A percentile compares a stretch with the other conserved stretches of the same genome.
These are phyloP conservation scores for Amyloporia xantha DNA, from an alignment of 768 basidiomycete genomes.

Conservation along the genomic window DNA sequence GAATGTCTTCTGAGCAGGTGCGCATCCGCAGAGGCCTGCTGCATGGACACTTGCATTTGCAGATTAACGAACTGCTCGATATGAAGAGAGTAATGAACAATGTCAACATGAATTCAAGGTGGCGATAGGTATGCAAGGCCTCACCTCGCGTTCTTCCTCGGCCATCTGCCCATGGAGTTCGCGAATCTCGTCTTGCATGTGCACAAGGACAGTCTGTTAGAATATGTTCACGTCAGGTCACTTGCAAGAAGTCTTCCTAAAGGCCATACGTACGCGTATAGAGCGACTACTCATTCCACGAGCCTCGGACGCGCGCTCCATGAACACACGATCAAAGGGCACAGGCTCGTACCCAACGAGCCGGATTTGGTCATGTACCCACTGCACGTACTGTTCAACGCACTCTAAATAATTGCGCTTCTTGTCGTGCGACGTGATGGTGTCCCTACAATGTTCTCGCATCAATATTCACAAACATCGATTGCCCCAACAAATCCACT, in stretches of 20 bases:
- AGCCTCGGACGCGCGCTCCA: too few species aligned
- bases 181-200: conserved; percentile 54
- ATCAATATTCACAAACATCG: background rate
- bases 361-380: conserved; percentile 51
- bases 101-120: background rate
- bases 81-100: background rate
- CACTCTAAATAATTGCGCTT: conserved; percentile 70
- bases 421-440: conserved; percentile 76
- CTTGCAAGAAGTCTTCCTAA: too few species aligned
- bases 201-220: conserved; percentile 58
- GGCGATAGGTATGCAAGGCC: too few species aligned
- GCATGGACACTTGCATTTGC: conserved; percentile 10
- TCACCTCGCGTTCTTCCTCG: conserved; percentile 51
- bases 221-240: background rate
- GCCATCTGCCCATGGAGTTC: conserved; percentile 44
- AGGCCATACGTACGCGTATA: background rate
- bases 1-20: background rate
- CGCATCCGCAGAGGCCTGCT: background rate
- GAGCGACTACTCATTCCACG: background rate
- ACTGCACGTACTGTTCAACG: conserved; percentile 60
- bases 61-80: conserved; percentile 11
- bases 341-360: conserved; percentile 43
- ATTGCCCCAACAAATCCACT: conserved; percentile 17
- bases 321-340: conserved; percentile 12
- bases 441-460: conserved; percentile 37